Evolutionary conservation across 2,329 filamentous ascomycete species (phyloP).

Genomic region (Zymoseptoria crescenta): DNA sequence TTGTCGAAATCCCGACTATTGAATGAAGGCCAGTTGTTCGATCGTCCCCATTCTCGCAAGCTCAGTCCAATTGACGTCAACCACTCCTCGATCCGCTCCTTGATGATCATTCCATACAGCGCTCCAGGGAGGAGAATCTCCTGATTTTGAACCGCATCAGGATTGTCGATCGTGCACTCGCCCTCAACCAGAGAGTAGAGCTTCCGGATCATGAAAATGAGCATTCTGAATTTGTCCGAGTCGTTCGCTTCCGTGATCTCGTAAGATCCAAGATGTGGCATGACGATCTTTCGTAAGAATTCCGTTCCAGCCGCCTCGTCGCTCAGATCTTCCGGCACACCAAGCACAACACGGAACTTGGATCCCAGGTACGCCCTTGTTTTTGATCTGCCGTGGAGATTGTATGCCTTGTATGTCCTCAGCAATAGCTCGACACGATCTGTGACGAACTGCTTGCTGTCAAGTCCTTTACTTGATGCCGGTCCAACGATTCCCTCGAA

Average conservation of each 20-base stretch:
- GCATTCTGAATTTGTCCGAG: slow-evolving; percentile 84
- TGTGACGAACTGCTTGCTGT: slow-evolving; percentile 82
- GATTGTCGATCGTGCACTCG: slow-evolving; percentile 89
- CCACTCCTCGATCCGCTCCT: slow-evolving; percentile 89
- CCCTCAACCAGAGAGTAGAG: slow-evolving; percentile 88
- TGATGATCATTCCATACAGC: slow-evolving; percentile 89
- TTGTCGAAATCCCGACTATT: slow-evolving; percentile 67
- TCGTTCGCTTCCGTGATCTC: slow-evolving; percentile 79
- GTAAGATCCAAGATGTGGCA: slow-evolving; percentile 83
- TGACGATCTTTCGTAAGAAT: slow-evolving; percentile 79
- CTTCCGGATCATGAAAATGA: slow-evolving; percentile 94
- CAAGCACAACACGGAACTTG: slow-evolving; percentile 84
- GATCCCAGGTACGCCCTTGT: slow-evolving; percentile 80
- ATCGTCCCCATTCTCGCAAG: slow-evolving; percentile 46
- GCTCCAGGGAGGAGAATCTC: slow-evolving; percentile 91
- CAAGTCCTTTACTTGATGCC: slow-evolving; percentile 64
- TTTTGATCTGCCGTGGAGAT: slow-evolving; percentile 70
- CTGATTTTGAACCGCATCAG: slow-evolving; percentile 92
- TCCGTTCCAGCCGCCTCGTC: slow-evolving; percentile 87
- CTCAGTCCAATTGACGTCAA: slow-evolving; percentile 52
- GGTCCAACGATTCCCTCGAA: slow-evolving; percentile 86
- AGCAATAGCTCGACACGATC: slow-evolving; percentile 88
- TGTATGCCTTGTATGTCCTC: slow-evolving; percentile 87
- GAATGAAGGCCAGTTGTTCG: slow-evolving; percentile 52
- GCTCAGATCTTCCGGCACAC: slow-evolving; percentile 72